Conservation (phyloP, 768 basidiomycete genomes). For the Astraeus odoratus region DNA sequence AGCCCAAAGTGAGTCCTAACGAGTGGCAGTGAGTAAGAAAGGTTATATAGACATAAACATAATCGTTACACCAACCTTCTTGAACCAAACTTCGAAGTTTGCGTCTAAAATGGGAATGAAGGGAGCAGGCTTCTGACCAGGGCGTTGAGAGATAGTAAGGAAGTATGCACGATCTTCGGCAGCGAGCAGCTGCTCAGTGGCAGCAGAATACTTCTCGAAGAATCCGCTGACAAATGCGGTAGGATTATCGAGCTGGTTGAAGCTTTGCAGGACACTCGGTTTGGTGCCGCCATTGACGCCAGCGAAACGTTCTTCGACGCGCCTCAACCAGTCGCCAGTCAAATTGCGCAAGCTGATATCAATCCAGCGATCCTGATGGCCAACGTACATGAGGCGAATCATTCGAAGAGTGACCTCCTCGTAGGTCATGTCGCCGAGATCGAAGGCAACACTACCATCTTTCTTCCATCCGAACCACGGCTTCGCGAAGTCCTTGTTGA, state of each 20-base stretch:
- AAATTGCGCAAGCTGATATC: constrained; percentile 88
- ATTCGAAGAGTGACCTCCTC: constrained; percentile 91
- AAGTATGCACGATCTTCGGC: constrained; percentile 94
- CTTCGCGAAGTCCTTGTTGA: constrained; percentile 95
- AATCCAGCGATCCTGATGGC: constrained; percentile 89
- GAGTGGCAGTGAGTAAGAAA: constrained; percentile 9
- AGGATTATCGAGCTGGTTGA: constrained; percentile 76
- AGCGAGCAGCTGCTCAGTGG: constrained; percentile 79
- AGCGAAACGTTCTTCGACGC: constrained; percentile 92
- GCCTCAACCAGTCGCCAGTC: constrained; percentile 94
- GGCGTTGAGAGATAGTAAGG: constrained; percentile 90
- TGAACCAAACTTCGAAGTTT: constrained; percentile 97
- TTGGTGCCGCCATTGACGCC: constrained; percentile 80
- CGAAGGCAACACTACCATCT: constrained; percentile 74
- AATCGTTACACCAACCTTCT: constrained; percentile 61
- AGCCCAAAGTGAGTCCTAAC: constrained; percentile 92
- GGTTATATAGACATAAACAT: neutral
- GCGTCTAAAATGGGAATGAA: constrained; percentile 96
- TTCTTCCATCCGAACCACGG: constrained; percentile 98
- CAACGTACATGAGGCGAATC: constrained; percentile 90
- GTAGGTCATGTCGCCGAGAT: constrained; percentile 96
- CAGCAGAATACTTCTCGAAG: constrained; percentile 79
- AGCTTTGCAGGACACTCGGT: constrained; percentile 82
- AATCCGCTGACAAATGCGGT: constrained; percentile 69
- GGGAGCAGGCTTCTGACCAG: constrained; percentile 96